Evolutionary conservation across 1,284 basidiomycete species (phyloP).

Genomic region (Leccinum laetum): DNA sequence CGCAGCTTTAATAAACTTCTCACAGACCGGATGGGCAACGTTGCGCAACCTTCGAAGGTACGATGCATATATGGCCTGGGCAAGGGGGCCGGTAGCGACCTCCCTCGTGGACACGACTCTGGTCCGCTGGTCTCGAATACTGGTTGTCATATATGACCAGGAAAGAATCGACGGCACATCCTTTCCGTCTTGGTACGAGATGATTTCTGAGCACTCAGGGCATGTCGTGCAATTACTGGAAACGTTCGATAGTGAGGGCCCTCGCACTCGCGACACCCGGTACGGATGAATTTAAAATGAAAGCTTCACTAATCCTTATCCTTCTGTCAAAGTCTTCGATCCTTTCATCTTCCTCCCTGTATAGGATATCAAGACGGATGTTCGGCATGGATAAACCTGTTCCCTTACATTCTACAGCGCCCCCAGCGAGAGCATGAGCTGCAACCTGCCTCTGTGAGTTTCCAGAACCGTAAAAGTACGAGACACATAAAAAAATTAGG

Average conservation of each 20-base stretch:
- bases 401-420: slow-evolving; percentile 39
- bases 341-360: slow-evolving; percentile 54
- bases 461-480: background rate
- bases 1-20: too few species aligned
- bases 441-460: slow-evolving; percentile 52
- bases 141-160: background rate
- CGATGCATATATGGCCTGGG: too few species aligned
- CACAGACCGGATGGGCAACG: too few species aligned
- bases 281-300: background rate
- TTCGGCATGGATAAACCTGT: slow-evolving; percentile 39
- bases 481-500: background rate
- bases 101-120: too few species aligned
- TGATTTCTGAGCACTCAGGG: too few species aligned
- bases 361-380: slow-evolving; percentile 46
- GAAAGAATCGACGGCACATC: background rate
- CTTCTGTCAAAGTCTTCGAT: slow-evolving; percentile 44
- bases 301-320: slow-evolving; percentile 20
- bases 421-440: slow-evolving; percentile 44
- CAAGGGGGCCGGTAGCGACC: too few species aligned
- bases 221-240: background rate
- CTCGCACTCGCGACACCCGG: slow-evolving; percentile 38
- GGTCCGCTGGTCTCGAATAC: background rate
- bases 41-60: too few species aligned
- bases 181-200: background rate
- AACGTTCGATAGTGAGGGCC: slow-evolving; percentile 48